Conservation (phyloP, 1,139 yeast species). For the Hansenula anomala region DNA sequence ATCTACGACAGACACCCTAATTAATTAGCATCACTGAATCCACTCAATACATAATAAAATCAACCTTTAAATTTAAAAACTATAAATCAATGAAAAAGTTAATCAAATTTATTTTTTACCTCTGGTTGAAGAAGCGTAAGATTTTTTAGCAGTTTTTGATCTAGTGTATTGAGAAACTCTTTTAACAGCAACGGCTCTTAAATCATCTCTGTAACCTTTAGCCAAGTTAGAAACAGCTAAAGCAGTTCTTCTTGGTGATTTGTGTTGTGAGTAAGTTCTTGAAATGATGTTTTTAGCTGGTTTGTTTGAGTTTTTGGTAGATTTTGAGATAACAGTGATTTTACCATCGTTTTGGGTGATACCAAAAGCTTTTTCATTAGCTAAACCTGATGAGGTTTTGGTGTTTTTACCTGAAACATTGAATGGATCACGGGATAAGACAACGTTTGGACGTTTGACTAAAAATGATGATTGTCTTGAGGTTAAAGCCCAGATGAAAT, state of each 20-base stretch:
- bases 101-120: constrained; percentile 1
- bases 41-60: no score
- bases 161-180: constrained; percentile 40
- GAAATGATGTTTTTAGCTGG: constrained; percentile 34
- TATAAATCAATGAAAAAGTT: no score
- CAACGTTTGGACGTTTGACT: constrained; percentile 41
- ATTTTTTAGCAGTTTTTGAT: constrained; percentile 17
- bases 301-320: constrained; percentile 36
- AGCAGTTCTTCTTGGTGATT: constrained; percentile 37
- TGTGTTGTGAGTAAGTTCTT: constrained; percentile 36
- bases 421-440: constrained; percentile 44
- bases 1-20: no score
- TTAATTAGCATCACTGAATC: no score
- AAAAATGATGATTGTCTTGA: constrained; percentile 40
- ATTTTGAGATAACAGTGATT: constrained; percentile 37
- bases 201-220: constrained; percentile 43
- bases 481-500: constrained; percentile 46
- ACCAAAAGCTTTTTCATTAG: constrained; percentile 44
- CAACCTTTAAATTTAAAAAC: no score
- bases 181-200: constrained; percentile 39
- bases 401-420: constrained; percentile 42
- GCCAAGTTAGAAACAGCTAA: constrained; percentile 39
- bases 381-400: constrained; percentile 40
- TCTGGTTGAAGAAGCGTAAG: constrained; percentile 1
- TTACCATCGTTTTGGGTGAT: constrained; percentile 33